Conservation (phyloP, 352 stramenopile species). For the Pythium biforme region DNA sequence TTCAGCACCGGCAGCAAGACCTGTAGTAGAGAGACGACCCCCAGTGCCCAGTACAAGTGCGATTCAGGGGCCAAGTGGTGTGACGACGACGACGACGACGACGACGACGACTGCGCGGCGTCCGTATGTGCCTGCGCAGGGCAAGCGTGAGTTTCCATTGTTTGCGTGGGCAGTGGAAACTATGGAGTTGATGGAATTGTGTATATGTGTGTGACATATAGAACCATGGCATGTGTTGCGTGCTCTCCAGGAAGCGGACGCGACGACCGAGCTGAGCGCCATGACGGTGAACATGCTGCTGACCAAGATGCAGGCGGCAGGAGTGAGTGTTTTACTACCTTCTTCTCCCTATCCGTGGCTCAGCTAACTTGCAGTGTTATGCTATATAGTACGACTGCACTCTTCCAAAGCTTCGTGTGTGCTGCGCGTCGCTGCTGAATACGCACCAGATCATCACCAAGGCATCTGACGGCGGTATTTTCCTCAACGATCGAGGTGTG, state of each 20-base stretch:
- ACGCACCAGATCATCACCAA: conserved; percentile 61
- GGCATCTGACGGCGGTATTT: conserved; percentile 42
- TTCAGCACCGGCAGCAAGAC: background rate
- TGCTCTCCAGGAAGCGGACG: conserved; percentile 40
- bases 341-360: background rate
- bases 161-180: background rate
- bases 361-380: background rate
- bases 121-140: conserved; percentile 53
- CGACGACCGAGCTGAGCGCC: conserved; percentile 34
- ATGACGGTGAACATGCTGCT: conserved; percentile 45
- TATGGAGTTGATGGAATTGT: background rate
- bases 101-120: background rate
- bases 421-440: conserved; percentile 48
- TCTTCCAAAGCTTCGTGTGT: conserved; percentile 49
- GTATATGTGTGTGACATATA: conserved; percentile 23
- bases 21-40: background rate
- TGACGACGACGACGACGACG: background rate
- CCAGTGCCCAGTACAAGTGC: background rate
- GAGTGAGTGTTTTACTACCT: conserved; percentile 32
- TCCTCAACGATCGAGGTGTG: conserved; percentile 53
- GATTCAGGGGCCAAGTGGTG: too few relatives aligned
- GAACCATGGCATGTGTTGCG: conserved; percentile 80
- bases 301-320: conserved; percentile 43
- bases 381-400: conserved; percentile 52
- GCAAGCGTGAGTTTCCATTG: conserved; percentile 46